phyloP scores from a whole-genome alignment of 2,329 filamentous ascomycete species.

The Fusarium anguioides region DNA sequence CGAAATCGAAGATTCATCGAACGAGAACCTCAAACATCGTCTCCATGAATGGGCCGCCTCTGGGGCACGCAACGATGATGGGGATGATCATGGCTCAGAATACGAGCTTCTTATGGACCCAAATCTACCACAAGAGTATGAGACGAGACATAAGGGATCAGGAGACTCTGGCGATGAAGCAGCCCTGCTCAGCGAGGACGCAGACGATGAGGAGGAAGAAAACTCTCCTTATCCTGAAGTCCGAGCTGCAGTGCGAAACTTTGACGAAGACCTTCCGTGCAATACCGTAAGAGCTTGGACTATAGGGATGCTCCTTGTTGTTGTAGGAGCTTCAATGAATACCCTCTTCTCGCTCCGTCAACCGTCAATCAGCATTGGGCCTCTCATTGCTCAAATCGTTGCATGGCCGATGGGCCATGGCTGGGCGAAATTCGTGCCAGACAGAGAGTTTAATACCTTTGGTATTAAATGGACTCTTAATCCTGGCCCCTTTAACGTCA shows the following conservation, averaged over 20 bases:
- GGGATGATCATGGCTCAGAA: constrained; percentile 62
- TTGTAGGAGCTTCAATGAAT: constrained; percentile 70
- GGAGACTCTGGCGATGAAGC: constrained; percentile 40
- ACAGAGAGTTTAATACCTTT: constrained; percentile 61
- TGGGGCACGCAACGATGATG: constrained; percentile 53
- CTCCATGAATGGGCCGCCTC: constrained; percentile 57
- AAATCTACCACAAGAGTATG: constrained; percentile 59
- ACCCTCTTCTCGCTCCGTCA: constrained; percentile 72
- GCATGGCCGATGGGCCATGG: constrained; percentile 71
- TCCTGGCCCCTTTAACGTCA: constrained; percentile 76
- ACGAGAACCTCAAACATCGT: constrained; percentile 47
- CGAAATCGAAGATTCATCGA: constrained; percentile 38
- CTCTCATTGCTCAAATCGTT: constrained; percentile 72
- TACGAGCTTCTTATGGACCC: constrained; percentile 68
- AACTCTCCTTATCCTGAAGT: constrained; percentile 75
- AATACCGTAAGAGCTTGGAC: constrained; percentile 74
- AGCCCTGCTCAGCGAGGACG: constrained; percentile 42
- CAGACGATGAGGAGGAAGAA: constrained; percentile 53
- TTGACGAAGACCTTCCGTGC: constrained; percentile 72
- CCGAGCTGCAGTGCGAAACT: constrained; percentile 71
- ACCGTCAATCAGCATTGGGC: constrained; percentile 69
- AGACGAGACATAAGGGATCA: constrained; percentile 46
- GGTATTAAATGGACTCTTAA: constrained; percentile 69
- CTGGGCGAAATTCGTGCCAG: constrained; percentile 68
- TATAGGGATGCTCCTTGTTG: constrained; percentile 67